phyloP scores from a whole-genome alignment of 2,329 filamentous ascomycete species.

The Apiospora pterosperma region DNA sequence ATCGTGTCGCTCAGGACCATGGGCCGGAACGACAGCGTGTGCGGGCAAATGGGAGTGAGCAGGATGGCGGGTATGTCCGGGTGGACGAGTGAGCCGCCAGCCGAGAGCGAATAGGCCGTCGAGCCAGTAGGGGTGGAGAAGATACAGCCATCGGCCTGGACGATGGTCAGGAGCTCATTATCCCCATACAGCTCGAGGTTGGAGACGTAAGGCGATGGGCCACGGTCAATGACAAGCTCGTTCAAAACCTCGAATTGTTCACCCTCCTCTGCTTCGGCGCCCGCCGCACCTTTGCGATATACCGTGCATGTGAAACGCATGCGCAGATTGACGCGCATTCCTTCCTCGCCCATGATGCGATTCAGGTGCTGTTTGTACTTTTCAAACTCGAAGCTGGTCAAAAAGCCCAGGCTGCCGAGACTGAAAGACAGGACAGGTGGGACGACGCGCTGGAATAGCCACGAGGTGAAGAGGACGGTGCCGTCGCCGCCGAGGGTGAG shows the following conservation, averaged over 20 bases:
- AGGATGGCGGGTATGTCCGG: conserved; percentile 96
- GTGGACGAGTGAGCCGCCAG: conserved; percentile 91
- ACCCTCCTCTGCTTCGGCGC: conserved; percentile 73
- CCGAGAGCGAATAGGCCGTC: conserved; percentile 94
- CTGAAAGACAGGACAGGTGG: conserved; percentile 83
- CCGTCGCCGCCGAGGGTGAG: conserved; percentile 83
- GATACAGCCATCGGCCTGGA: conserved; percentile 96
- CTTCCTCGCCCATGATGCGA: conserved; percentile 86
- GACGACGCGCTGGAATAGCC: conserved; percentile 88
- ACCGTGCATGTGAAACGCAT: conserved; percentile 99
- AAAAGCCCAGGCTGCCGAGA: conserved; percentile 80
- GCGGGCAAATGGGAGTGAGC: conserved; percentile 94
- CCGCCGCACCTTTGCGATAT: conserved; percentile 65
- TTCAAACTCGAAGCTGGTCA: conserved; percentile 84
- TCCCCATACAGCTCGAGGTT: conserved; percentile 96
- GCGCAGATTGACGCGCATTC: conserved; percentile 95
- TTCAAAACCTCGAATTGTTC: conserved; percentile 98
- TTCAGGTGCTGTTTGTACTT: conserved; percentile 84
- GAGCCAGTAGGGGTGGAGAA: conserved; percentile 94
- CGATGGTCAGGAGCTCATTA: conserved; percentile 88
- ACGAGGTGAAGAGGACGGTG: conserved; percentile 83
- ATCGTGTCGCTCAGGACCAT: conserved; percentile 98
- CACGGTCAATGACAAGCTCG: conserved; percentile 96
- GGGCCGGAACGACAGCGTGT: conserved; percentile 92
- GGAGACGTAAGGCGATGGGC: conserved; percentile 93